Percentiles rank a stretch among this genome's conserved stretches.
Conservation (phyloP, 306 rosid genomes). For the Quercus aquifolioides region DNA sequence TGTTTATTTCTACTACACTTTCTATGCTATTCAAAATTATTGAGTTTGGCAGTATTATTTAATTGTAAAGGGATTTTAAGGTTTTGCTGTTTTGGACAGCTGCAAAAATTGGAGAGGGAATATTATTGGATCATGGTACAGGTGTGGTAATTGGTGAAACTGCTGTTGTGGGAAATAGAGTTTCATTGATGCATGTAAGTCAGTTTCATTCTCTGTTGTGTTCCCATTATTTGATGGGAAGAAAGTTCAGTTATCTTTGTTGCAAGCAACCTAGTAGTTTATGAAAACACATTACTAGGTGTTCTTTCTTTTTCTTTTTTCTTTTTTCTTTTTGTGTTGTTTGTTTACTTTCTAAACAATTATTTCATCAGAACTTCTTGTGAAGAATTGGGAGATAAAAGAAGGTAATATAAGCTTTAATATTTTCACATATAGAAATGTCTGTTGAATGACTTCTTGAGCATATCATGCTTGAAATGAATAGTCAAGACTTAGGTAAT, state of each 20-base stretch:
- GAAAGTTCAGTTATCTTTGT: background rate
- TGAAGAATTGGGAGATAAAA: background rate
- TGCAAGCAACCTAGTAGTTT: background rate
- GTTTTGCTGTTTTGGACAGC: slow-evolving; percentile 35
- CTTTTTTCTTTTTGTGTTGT: background rate
- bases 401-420: background rate
- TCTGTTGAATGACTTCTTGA: background rate
- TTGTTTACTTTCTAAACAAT: background rate
- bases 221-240: slow-evolving; percentile 3
- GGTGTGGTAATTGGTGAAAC: slow-evolving; percentile 99
- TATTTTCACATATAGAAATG: background rate
- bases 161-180: slow-evolving; percentile 87
- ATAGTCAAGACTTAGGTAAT: background rate
- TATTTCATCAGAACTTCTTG: background rate
- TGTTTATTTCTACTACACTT: slow-evolving; percentile 14
- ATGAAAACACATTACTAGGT: too few relatives aligned
- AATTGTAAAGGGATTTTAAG: background rate
- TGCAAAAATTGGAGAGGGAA: slow-evolving; percentile 93
- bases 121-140: slow-evolving; percentile 89
- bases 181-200: slow-evolving; percentile 92
- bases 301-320: too few relatives aligned
- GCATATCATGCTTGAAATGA: background rate
- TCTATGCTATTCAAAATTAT: background rate
- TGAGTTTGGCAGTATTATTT: background rate
- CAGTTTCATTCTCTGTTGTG: slow-evolving; percentile 21